Evolutionary conservation across 2,329 filamentous ascomycete species (phyloP), one percentile per base, ranked within the genome.

Genomic region (Aschersonia sp.): DNA sequence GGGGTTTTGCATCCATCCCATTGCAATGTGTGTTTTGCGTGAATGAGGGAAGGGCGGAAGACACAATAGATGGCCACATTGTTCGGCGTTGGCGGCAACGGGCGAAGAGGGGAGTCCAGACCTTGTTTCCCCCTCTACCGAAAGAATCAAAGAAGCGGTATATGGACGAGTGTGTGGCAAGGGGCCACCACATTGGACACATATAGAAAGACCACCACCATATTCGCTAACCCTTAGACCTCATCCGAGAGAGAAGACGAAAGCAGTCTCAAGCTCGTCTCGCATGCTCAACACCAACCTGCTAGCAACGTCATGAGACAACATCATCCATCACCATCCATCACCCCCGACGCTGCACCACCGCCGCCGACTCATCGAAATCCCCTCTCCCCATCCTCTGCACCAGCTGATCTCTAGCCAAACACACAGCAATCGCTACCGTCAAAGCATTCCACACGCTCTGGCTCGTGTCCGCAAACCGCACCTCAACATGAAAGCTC

Each of bases 401-500:
- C 63, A 61, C 63, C 47, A 69, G 55, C 47, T 68, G 63, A 45
- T 70, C 66, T 10, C 67, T 59, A 4, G 67, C 67, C 47, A 65
- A 52, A 47, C 67, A 70, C 2, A 62, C 60, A 9, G 61, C 61
- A 29, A 68, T 59, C 6, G 66, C 68, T 7, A 68, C 47, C 4
- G 68, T 70, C 40, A 71, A 53, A 2, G 66, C 68, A 51, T 71
- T 70, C 68, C 68, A 71, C 29, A 71, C 60, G 47, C 66, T 63
- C 53, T 70, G 67, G 20, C 61, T 56, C 9, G 56, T 56, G 43
- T 68, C 61, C 46, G 59, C 56, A 43, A 71, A 68, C 44, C 67
- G 58, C 29, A 63, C 55, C 44, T 68, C 63, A n/a, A 69, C 61
- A 44, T 70, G 68, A 47, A 65, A 70, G 52, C 65, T 70, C 32